Conservation (phyloP, 2,329 filamentous ascomycete species). For the Ophiostoma piceae region DNA sequence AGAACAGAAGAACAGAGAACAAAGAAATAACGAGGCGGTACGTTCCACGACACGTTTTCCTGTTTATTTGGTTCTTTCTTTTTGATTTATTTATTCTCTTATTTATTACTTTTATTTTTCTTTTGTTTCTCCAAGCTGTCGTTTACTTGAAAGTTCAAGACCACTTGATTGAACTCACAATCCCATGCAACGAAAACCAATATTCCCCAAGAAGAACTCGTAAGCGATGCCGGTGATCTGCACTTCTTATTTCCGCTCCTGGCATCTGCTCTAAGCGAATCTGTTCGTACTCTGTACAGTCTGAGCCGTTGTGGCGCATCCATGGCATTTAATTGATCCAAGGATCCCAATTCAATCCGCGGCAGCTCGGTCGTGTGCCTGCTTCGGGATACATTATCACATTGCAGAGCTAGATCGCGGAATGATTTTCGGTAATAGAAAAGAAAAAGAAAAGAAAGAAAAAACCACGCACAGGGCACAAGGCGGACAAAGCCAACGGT, state of each 20-base stretch:
- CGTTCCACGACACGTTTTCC: slow-evolving; percentile 1
- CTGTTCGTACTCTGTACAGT: background rate
- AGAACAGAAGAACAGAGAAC: background rate
- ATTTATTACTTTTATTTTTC: background rate
- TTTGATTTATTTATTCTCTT: background rate
- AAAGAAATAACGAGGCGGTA: background rate
- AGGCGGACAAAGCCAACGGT: background rate
- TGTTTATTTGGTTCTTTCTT: background rate
- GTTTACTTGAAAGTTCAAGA: too few relatives aligned
- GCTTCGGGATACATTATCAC: slow-evolving; percentile 4
- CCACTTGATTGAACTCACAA: too few relatives aligned
- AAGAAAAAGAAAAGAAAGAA: background rate
- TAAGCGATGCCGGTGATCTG: slow-evolving; percentile 8
- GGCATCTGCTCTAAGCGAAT: background rate
- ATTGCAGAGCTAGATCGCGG: background rate
- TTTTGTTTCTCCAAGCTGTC: too few relatives aligned
- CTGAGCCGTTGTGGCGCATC: background rate
- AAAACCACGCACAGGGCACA: background rate
- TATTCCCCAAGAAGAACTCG: slow-evolving; percentile 7
- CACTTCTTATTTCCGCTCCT: background rate
- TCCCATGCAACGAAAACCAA: background rate
- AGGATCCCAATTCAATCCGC: too few relatives aligned
- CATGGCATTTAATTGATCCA: too few relatives aligned
- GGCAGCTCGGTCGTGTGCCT: slow-evolving; percentile 9
- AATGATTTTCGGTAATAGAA: background rate